Base-by-base conservation (phyloP, 495 filamentous ascomycete genomes). In the Trichoderma virens region DNA sequence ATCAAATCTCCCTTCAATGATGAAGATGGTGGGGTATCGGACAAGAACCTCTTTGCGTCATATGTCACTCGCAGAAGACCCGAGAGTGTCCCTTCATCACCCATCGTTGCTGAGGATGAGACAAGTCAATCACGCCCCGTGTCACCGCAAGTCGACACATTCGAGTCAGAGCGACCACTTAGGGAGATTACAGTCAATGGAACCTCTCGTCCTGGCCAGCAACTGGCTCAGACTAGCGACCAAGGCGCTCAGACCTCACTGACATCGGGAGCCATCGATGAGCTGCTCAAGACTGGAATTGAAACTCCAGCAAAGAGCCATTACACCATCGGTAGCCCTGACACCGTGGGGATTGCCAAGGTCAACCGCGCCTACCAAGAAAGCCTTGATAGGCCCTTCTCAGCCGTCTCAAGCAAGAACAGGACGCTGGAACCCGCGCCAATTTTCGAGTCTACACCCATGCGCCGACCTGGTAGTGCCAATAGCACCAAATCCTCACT, bases 401-500 rank as follows among this genome's bases (percentile, higher is more conserved):
- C 75, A 13, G 68, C 74, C n/a, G 34, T 63, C 30, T 78, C 75
- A 14, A 67, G 73, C 20, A 78, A 71, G 65, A 77, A 67, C 63
- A 73, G 67, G 66, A 59, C 39, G 8, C 61, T 63, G 18, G 78
- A 78, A 13, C 14, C 54, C 25, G 64, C 61, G 27, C 9, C 25
- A 28, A 47, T 67, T 61, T 60, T 64, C 16, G 77, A 76, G 18
- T n/a, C 69, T 0, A 54, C 64, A 16, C 41, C 65, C 18, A 27
- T 63, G 18, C 75, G 75, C 59, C 82, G 91, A 67, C 90, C 91
- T 54, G 83, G 83, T 59, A 96, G 90, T 72, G 77, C 87, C 27
- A 77, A 82, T 13, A 96, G 92, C 68, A 80, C 82, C 38, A 73
- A 69, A 35, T 67, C 67, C 18, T 70, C 70, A 7, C 32, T 68